phyloP scores from a whole-genome alignment of 1,139 yeast genomes.

The Taphrina betulina region DNA sequence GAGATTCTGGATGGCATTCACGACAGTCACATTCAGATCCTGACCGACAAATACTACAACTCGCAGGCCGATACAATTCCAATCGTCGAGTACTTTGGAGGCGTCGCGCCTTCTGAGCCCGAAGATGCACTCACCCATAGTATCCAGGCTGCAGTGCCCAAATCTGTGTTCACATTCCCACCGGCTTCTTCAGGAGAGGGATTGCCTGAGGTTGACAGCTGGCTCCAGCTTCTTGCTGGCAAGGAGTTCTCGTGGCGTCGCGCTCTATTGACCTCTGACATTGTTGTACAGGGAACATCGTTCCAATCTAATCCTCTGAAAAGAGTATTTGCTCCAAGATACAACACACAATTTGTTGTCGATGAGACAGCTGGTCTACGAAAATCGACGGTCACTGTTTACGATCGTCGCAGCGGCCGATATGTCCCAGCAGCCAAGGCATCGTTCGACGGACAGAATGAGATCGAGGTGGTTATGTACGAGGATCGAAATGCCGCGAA shows the following conservation, averaged over 20 bases:
- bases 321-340: constrained; percentile 73
- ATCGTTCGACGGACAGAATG: constrained; percentile 49
- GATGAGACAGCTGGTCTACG: constrained; percentile 51
- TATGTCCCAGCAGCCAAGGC: constrained; percentile 67
- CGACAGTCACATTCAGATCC: constrained; percentile 76
- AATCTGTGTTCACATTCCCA: constrained; percentile 53
- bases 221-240: constrained; percentile 87
- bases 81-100: constrained; percentile 84
- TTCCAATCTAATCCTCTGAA: constrained; percentile 77
- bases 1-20: constrained; percentile 85
- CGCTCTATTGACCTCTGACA: constrained; percentile 75
- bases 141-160: constrained; percentile 39
- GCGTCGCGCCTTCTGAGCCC: constrained; percentile 49
- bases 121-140: constrained; percentile 36
- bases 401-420: constrained; percentile 71
- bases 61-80: constrained; percentile 75
- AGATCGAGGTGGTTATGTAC: constrained; percentile 69
- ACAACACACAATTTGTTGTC: constrained; percentile 65
- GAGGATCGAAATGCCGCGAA: constrained; percentile 81
- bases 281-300: constrained; percentile 80
- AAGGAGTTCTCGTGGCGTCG: constrained; percentile 79
- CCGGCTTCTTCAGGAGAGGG: constrained; percentile 49
- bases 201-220: constrained; percentile 49
- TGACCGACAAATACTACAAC: constrained; percentile 66
- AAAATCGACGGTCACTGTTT: constrained; percentile 58